Base-by-base conservation (phyloP, 2,329 filamentous ascomycete species). In the Trichoderma sp. region DNA sequence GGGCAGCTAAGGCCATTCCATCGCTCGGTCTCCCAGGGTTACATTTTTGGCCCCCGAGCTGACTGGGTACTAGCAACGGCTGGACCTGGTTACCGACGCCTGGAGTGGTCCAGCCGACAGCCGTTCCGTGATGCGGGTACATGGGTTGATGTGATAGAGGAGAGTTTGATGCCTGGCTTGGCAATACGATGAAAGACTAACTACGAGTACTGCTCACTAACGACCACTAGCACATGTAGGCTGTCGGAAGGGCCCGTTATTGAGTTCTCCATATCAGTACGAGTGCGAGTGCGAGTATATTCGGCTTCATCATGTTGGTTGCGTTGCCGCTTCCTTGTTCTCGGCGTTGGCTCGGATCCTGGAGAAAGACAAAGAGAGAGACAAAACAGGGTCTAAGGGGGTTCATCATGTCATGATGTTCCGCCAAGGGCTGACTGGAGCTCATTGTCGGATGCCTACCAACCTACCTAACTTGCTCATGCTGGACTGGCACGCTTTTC, bases 21-120 rank as follows among this genome's bases (percentile, higher is more conserved):
- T 71, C 68, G 59, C 59, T 63, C 35, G 68, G 4, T 50, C 33
- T 71, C 56, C 33, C 53, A 71, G 53, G 53, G 66, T 18, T 31
- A 38, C 21, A 16, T 33, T 45, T 65, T 56, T 65, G 60, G 69
- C 69, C 69, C 69, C 69, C 69, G 69, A 73, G 69, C 69, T 73
- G 69, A 73, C 60, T n/a, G 18, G 14, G 18, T 7, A 0, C 6
- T 31, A 21, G 60, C 29, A 18, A 62, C 45, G 21, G 41, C 60
- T 63, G 27, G 38, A 53, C 38, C 41, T 65, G 69, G 69, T 45
- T 65, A 16, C 69, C 69, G 69, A 64, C 14, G 12, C 21, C 68
- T 71, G 65, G 29, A 68, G 45, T 56, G 64, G 65, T 38, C 65
- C 41, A 50, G 35, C 68, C 69, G 60, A 73, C 60, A 73, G 69